These are phyloP conservation scores for Heliocybe sulcata DNA, from an alignment of 1,284 basidiomycete species.

Conservation along the genomic window DNA sequence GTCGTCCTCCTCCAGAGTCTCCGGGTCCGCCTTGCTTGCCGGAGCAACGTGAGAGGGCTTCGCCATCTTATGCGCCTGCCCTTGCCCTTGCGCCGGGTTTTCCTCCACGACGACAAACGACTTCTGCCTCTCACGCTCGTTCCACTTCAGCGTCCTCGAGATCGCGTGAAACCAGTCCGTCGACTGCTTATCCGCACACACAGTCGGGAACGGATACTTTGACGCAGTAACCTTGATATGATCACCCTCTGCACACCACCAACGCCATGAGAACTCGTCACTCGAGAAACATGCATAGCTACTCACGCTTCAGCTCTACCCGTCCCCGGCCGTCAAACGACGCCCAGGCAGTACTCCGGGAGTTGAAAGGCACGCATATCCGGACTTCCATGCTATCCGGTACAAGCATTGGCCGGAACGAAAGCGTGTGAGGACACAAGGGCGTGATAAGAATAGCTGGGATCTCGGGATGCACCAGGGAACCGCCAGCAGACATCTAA, in stretches of 20 bases:
- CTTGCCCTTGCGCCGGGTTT: slow-evolving; percentile 41
- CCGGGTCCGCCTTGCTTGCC: slow-evolving; percentile 39
- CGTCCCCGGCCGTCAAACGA: slow-evolving; percentile 97
- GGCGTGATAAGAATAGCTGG: slow-evolving; percentile 96
- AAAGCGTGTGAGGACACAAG: slow-evolving; percentile 97
- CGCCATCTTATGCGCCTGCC: slow-evolving; percentile 21
- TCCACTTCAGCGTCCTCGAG: slow-evolving; percentile 95
- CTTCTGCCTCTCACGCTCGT: slow-evolving; percentile 95
- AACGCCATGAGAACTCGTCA: slow-evolving; percentile 9
- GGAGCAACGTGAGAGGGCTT: not conserved
- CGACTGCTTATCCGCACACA: slow-evolving; percentile 95
- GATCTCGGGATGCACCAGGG: slow-evolving; percentile 96
- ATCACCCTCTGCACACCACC: slow-evolving; percentile 74
- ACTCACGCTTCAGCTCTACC: slow-evolving; percentile 89
- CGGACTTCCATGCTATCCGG: slow-evolving; percentile 99
- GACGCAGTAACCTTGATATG: slow-evolving; percentile 99
- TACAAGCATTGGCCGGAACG: slow-evolving; percentile 97
- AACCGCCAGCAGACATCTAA: slow-evolving; percentile 87
- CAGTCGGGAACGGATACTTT: slow-evolving; percentile 97
- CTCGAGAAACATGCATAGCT: slow-evolving; percentile 2
- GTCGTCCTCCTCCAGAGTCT: slow-evolving; percentile 42
- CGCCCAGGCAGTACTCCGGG: slow-evolving; percentile 97
- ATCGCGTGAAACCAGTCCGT: slow-evolving; percentile 99
- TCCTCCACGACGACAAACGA: slow-evolving; percentile 98
- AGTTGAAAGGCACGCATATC: slow-evolving; percentile 98